phyloP scores from a whole-genome alignment of 2,329 filamentous ascomycete genomes.

The Diatrype stigma region DNA sequence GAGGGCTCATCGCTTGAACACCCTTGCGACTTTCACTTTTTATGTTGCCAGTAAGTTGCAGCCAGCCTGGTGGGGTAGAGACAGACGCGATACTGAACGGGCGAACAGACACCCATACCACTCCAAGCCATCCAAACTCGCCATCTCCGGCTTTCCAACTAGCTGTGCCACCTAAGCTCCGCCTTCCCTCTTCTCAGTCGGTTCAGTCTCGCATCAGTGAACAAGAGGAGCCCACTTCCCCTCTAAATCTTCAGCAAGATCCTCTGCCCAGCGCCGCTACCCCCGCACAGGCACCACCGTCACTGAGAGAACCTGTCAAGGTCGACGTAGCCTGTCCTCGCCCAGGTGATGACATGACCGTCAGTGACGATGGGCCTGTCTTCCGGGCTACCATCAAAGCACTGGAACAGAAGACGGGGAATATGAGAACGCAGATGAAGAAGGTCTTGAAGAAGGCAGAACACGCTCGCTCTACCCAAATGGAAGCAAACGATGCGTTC shows the following conservation, averaged over 20 bases:
- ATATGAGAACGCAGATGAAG: constrained; percentile 92
- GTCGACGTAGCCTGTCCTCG: constrained; percentile 85
- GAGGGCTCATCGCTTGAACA: constrained; percentile 81
- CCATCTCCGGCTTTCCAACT: constrained; percentile 72
- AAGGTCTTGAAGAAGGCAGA: constrained; percentile 94
- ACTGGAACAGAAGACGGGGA: constrained; percentile 91
- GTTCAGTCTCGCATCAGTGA: constrained; percentile 82
- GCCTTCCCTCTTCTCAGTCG: constrained; percentile 83
- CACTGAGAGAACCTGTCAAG: constrained; percentile 57
- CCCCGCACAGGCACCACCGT: constrained; percentile 11
- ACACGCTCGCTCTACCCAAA: constrained; percentile 74
- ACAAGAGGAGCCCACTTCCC: constrained; percentile 56
- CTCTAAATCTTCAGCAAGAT: constrained; percentile 39
- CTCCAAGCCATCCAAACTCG: constrained; percentile 56
- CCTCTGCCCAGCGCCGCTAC: constrained; percentile 17
- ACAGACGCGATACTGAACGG: constrained; percentile 13
- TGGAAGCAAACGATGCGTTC: constrained; percentile 81
- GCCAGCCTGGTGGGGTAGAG: constrained; percentile 4
- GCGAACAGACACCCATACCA: constrained; percentile 37
- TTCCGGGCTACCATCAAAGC: constrained; percentile 97
- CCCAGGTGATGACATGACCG: constrained; percentile 78
- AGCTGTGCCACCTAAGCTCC: constrained; percentile 67
- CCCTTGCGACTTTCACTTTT: constrained; percentile 88
- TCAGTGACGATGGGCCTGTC: constrained; percentile 86
- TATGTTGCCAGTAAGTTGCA: constrained; percentile 74